Base-by-base conservation (phyloP, 805 yeast species). In the Zygosaccharomyces bisporus region DNA sequence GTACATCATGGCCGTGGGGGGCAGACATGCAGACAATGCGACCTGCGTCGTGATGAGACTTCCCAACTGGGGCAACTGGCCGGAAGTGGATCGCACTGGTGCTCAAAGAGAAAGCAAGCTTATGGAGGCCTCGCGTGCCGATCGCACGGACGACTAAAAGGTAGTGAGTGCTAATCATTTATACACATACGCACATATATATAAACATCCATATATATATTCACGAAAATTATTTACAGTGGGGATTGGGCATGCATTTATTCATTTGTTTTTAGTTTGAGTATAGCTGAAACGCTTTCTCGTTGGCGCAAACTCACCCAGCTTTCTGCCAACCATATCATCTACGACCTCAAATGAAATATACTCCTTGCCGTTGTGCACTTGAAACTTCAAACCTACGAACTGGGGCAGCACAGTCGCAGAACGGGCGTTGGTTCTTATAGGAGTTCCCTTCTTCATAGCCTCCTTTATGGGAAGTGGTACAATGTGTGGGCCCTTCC, bases 31-130 rank as follows among this genome's bases (percentile, higher is more conserved):
- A 56, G 99, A 93, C 63, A 93, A 93, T 66, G 95, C 98, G n/a
- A 88, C 97, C 2, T 88, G 96, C 61, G 58, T 84, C 50, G 86
- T 93, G 4, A 65, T 91, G 8, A 71, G 95, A 47, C 69, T 93
- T 44, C 74, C 76, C 27, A 96, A 96, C 7, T 93, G 99, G 99
- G 96, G 96, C 4, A 76, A 80, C 44, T 93, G 99, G 97, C 91
- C 93, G 6, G 66, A 76, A 44, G 58, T 72, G 3, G 98, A 91
- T 67, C 69, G 95, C 38, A 88, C 97, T 0, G 97, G 96, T 0
- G 76, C 74, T 35, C 63, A 79, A 44, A 73, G 99, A 50, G 96
- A 86, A 62, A 82, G 82, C 46, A 74, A 86, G 53, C 65, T 85
- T 57, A 23, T 48, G 39, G 43, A 38, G 13, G 46, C 52, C 27